Conservation (phyloP, 768 basidiomycete species). For the Chalciporus sphaerocephalus region DNA sequence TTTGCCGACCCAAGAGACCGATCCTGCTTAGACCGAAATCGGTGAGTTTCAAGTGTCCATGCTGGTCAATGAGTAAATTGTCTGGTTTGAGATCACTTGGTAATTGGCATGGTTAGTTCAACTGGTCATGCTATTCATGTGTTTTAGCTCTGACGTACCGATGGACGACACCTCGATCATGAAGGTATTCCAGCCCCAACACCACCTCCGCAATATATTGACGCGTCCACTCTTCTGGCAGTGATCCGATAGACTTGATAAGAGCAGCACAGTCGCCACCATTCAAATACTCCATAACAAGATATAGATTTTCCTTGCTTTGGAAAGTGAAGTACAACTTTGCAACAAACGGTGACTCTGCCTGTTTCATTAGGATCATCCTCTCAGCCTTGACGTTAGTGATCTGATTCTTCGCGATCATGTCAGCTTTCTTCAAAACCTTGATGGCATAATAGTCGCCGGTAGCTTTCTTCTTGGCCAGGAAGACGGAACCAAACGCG, state of each 20-base stretch:
- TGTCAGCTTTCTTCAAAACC: slow-evolving; percentile 99
- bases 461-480: slow-evolving; percentile 96
- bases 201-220: slow-evolving; percentile 96
- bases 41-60: slow-evolving; percentile 95
- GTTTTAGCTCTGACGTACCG: slow-evolving; percentile 53
- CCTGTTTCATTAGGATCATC: slow-evolving; percentile 99
- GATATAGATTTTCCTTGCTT: slow-evolving; percentile 96
- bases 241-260: slow-evolving; percentile 88
- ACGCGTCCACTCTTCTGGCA: slow-evolving; percentile 96
- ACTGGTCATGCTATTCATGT: not conserved
- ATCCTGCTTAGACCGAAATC: slow-evolving; percentile 97
- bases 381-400: slow-evolving; percentile 99
- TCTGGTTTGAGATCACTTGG: slow-evolving; percentile 94
- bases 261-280: slow-evolving; percentile 97
- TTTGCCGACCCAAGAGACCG: slow-evolving; percentile 96
- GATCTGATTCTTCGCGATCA: slow-evolving; percentile 99
- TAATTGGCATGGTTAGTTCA: slow-evolving; percentile 2
- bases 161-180: slow-evolving; percentile 92
- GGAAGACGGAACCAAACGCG: slow-evolving; percentile 96
- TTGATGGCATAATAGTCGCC: slow-evolving; percentile 99
- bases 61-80: slow-evolving; percentile 93
- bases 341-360: slow-evolving; percentile 96
- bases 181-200: slow-evolving; percentile 93
- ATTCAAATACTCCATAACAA: slow-evolving; percentile 99
- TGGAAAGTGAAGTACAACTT: slow-evolving; percentile 99